Evolutionary conservation across 257 asterid genomes (phyloP).

Genomic region (Oldenlandia corymbosa): DNA sequence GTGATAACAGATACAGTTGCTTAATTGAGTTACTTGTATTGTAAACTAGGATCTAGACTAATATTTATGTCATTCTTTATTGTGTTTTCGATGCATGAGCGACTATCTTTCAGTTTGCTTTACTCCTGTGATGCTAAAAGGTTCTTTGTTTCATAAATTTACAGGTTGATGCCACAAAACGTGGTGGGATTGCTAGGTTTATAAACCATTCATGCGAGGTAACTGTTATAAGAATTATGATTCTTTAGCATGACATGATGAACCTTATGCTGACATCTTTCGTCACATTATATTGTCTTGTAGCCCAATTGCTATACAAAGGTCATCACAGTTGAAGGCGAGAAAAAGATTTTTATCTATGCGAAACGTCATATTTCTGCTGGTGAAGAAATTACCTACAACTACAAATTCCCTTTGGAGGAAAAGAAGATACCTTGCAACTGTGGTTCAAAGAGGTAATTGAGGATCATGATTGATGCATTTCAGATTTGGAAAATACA

Average conservation of each 20-base stretch:
- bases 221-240: slow-evolving; percentile 16
- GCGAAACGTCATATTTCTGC: slow-evolving; percentile 90
- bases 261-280: slow-evolving; percentile 19
- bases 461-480: background rate
- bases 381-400: slow-evolving; percentile 93
- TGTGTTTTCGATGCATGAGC: background rate
- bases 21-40: background rate
- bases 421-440: slow-evolving; percentile 96
- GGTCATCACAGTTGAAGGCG: slow-evolving; percentile 94
- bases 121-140: background rate
- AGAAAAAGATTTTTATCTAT: slow-evolving; percentile 91
- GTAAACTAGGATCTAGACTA: background rate
- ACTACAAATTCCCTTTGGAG: slow-evolving; percentile 96
- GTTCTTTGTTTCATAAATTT: slow-evolving; percentile 10
- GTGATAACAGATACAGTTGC: background rate
- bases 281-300: slow-evolving; percentile 19
- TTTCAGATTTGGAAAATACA: too few species aligned
- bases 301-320: slow-evolving; percentile 99
- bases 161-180: slow-evolving; percentile 98
- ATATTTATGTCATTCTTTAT: background rate
- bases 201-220: slow-evolving; percentile 99
- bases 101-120: background rate
- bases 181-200: slow-evolving; percentile 97
- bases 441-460: slow-evolving; percentile 88
- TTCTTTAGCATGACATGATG: slow-evolving; percentile 18